These are phyloP conservation scores for Pulchroboletus neoregius DNA, from an alignment of 1,284 basidiomycete species.

Conservation along the genomic window DNA sequence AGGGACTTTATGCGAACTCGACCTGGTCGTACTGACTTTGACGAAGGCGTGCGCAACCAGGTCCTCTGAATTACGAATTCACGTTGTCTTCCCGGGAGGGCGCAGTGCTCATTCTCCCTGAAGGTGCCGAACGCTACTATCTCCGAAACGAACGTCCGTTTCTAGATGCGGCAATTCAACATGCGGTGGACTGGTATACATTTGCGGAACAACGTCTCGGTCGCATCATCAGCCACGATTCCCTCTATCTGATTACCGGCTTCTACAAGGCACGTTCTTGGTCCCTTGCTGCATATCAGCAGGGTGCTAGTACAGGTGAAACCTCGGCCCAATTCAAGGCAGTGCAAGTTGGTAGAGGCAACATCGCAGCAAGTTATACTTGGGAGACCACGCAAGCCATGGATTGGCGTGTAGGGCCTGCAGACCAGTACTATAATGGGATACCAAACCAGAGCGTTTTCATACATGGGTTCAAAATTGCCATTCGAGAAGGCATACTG, in stretches of 20 bases:
- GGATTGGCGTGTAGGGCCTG: constrained; percentile 19
- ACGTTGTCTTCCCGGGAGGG: constrained; percentile 16
- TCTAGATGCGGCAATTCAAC: constrained; percentile 7
- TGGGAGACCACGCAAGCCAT: constrained; percentile 19
- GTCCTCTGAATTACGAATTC: constrained; percentile 14
- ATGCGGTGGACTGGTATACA: constrained; percentile 20
- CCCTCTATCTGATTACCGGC: constrained; percentile 22
- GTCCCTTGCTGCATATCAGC: constrained; percentile 20
- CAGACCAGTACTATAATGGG: constrained; percentile 8
- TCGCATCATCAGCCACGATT: constrained; percentile 17
- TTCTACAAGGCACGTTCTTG: constrained; percentile 23
- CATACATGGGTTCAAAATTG: constrained; percentile 22
- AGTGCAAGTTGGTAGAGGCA: constrained; percentile 10
- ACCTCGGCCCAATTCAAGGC: constrained; percentile 13
- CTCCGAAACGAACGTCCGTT: constrained; percentile 15
- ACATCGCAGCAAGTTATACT: constrained; percentile 11
- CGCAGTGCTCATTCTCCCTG: constrained; percentile 19
- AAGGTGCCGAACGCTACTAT: constrained; percentile 20
- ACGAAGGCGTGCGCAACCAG: constrained; percentile 1
- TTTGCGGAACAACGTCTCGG: constrained; percentile 18
- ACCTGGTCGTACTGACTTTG: neutral
- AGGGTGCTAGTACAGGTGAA: neutral
- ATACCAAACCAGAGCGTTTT: constrained; percentile 21
- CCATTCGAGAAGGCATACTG: constrained; percentile 9
- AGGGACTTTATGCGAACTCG: neutral